These are phyloP conservation scores for Phialocephala subalpina DNA, from an alignment of 2,329 filamentous ascomycete genomes.

Conservation along the genomic window DNA sequence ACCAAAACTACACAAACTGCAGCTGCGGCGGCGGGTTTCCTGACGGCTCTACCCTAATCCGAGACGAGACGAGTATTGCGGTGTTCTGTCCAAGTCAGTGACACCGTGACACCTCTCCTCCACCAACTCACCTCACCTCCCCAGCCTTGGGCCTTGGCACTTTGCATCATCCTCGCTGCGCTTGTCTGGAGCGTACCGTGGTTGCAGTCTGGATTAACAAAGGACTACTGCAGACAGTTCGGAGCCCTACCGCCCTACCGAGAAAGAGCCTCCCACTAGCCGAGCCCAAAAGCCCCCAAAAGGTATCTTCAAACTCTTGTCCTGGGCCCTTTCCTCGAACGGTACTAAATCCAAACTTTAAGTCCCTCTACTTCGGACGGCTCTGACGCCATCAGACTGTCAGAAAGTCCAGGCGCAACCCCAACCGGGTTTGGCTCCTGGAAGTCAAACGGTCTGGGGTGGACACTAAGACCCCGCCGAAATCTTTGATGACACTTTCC, in stretches of 20 bases:
- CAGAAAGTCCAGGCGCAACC: conserved; percentile 28
- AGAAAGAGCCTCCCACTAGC: conserved; percentile 32
- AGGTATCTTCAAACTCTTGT: conserved; percentile 25
- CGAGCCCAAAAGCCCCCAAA: conserved; percentile 10
- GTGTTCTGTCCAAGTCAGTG: conserved; percentile 22
- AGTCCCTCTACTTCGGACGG: conserved; percentile 20
- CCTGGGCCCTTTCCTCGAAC: conserved; percentile 27
- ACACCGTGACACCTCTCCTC: conserved; percentile 9
- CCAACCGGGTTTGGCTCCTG: conserved; percentile 28
- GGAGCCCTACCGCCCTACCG: conserved; percentile 32
- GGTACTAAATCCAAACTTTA: conserved; percentile 21
- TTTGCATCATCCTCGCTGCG: conserved; percentile 27
- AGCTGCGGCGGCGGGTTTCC: background rate
- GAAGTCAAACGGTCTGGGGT: conserved; percentile 27
- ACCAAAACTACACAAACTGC: background rate
- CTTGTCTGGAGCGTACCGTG: conserved; percentile 30
- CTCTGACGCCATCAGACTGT: conserved; percentile 25
- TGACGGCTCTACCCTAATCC: conserved; percentile 26
- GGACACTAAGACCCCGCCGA: conserved; percentile 30
- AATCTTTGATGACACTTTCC: conserved; percentile 21
- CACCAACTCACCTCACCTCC: background rate
- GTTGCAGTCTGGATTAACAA: conserved; percentile 22
- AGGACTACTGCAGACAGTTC: conserved; percentile 31
- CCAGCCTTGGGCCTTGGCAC: conserved; percentile 25
- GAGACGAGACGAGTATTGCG: conserved; percentile 21